Evolutionary conservation across 2,329 filamentous ascomycete genomes (phyloP).

Genomic region (Colletotrichum noveboracense): DNA sequence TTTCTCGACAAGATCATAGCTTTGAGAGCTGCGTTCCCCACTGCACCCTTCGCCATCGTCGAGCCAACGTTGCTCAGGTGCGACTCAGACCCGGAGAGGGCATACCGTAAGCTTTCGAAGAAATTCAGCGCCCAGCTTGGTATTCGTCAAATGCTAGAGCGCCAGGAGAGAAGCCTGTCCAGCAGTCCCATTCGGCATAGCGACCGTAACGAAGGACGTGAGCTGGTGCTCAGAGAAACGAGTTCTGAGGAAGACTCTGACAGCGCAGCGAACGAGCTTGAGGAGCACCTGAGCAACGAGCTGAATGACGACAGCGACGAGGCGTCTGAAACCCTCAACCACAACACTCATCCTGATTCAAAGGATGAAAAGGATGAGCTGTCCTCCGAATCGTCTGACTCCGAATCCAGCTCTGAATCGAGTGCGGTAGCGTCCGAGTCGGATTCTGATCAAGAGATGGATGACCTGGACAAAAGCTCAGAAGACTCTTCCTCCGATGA

Average conservation of each 20-base stretch:
- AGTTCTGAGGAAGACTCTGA: background rate
- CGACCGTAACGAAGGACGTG: background rate
- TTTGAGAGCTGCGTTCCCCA: constrained; percentile 50
- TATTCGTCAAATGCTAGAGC: constrained; percentile 38
- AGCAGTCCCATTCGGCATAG: background rate
- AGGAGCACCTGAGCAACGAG: background rate
- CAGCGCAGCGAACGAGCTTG: background rate
- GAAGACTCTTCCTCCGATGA: background rate
- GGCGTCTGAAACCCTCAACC: background rate
- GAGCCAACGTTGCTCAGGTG: constrained; percentile 39
- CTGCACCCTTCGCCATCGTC: constrained; percentile 37
- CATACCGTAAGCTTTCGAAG: constrained; percentile 41
- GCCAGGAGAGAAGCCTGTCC: background rate
- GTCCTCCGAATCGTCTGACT: constrained; percentile 35
- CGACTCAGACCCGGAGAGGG: constrained; percentile 36
- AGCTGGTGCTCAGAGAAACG: background rate
- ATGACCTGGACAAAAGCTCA: background rate
- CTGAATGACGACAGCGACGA: background rate
- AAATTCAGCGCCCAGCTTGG: constrained; percentile 27
- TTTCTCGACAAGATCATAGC: constrained; percentile 37
- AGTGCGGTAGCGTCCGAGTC: background rate
- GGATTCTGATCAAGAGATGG: background rate
- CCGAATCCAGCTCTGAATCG: constrained; percentile 34
- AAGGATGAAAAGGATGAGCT: constrained; percentile 1
- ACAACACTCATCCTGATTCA: background rate